Evolutionary conservation across 2,329 filamentous ascomycete species (phyloP).

Genomic region (Sporothrix luriei): DNA sequence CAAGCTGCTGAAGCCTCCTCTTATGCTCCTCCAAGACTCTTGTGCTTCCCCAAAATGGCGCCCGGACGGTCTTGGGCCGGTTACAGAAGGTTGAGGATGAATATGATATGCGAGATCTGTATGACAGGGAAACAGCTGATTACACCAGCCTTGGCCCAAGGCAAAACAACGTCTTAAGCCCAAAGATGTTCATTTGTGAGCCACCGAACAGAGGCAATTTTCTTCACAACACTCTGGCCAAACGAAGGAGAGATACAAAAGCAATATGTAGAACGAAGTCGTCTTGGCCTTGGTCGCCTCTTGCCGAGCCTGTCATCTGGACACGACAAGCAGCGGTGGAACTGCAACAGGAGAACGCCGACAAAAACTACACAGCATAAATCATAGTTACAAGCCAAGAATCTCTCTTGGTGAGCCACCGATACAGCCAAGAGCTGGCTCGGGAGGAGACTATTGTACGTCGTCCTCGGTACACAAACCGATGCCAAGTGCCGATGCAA

Average conservation of each 20-base stretch:
- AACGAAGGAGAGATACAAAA: neutral
- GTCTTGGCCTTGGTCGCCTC: neutral
- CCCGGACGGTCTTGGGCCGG: neutral
- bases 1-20: neutral
- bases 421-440: neutral
- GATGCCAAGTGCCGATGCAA: slow-evolving; percentile 14
- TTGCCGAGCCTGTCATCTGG: slow-evolving; percentile 8
- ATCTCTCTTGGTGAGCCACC: neutral
- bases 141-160: neutral
- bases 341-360: slow-evolving; percentile 15
- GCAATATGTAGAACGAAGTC: neutral
- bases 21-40: neutral
- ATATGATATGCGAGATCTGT: slow-evolving; percentile 12
- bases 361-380: neutral
- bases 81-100: neutral
- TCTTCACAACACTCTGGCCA: neutral
- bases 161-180: neutral
- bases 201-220: neutral
- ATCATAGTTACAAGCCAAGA: neutral
- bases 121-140: neutral
- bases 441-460: neutral
- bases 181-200: neutral
- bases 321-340: slow-evolving; percentile 1
- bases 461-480: too few species aligned
- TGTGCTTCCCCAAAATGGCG: slow-evolving; percentile 15